Evolutionary conservation across 2,329 filamentous ascomycete genomes (phyloP), one percentile per base, ranked within the genome.

Genomic region (Lojkania enalia): DNA sequence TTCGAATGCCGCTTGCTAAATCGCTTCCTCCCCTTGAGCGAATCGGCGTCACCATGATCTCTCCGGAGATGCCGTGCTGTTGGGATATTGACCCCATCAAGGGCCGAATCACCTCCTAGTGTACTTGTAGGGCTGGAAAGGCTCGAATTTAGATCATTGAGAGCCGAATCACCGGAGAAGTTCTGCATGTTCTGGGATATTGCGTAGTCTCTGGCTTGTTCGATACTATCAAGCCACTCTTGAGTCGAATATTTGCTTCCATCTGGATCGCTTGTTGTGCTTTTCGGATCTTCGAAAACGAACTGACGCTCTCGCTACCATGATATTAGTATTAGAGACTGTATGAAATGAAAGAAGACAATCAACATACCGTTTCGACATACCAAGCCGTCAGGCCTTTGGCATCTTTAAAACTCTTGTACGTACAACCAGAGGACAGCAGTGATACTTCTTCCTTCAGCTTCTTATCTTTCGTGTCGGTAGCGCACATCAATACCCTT

Each of bases 1-100:
- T 95, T 95, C 13, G 88, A 95, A 72, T 96, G 90, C 57, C 92
- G 80, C 72, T 94, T 94, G 73, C 90, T 96, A 71, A 96, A 97
- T 37, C 82, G 71, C 63, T 83, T 84, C 55, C 77, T 75, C 37
- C 78, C 78, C 64, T 81, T 83, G 13, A 78, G 59, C n/a, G 77
- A 79, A 39, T 80, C 78, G 36, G 71, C 68, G 54, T 81, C 78
- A 38, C 69, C 72, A 53, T 61, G 67, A 55, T 71, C 77, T 70
- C 67, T 78, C 61, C 61, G 73, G 44, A 72, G 67, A 60, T 74
- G 74, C 49, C 71, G 77, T 76, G 41, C 72, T 70, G 53, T 83
- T 75, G 32, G 79, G 63, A 68, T 81, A 77, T 60, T 77, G 52
- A 73, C 57, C 31, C 66, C 69, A 39, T 72, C 69, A 19, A 72